Evolutionary conservation across 768 basidiomycete species (phyloP), one percentile per base, ranked within the genome.

Genomic region (Lactarius vividus): DNA sequence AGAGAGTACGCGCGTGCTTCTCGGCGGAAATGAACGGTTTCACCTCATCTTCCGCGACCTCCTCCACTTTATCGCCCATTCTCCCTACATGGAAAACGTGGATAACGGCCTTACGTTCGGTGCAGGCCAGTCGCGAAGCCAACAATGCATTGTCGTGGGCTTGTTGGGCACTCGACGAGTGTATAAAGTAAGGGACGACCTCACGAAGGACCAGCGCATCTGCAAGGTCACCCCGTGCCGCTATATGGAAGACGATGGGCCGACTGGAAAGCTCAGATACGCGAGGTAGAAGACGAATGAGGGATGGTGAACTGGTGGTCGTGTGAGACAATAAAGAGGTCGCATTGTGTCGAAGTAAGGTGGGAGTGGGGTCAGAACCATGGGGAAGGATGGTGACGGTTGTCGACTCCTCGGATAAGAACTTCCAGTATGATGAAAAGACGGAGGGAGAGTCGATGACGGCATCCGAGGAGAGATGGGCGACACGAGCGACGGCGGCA

Each of bases 81-180:
- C 74, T 74, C 3, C 73, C 76, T 10, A 79, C 73, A 70, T 89
- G 87, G 76, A 94, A 97, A 15, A 84, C 87, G 74, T 98, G 96
- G 29, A 97, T 80, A n/a, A 96, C 92, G 6, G 88, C 87, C 70
- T 85, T 89, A 62, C 80, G 80, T 71, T 90, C 85, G 9, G 82
- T 75, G 42, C 82, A 82, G 0, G 96, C 92, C 59, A 98, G 78
- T 52, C 88, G 85, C 59, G 92, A 87, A 16, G 94, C 93, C 20
- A 98, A 83, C 40, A 98, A 78, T 29, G 94, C 91, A 75, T 98
- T 88, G 73, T 96, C 92, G 71, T 96, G 91, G 3, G 94, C 92
- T 73, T 94, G 84, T 74, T 94, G 90, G 4, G 85, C 75, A 1
- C 84, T 85, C 40, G 84, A 82, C 6, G 94, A 96, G 72, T 96